These are phyloP conservation scores for Agastache rugosa DNA, from an alignment of 257 asterid species.

Conservation along the genomic window DNA sequence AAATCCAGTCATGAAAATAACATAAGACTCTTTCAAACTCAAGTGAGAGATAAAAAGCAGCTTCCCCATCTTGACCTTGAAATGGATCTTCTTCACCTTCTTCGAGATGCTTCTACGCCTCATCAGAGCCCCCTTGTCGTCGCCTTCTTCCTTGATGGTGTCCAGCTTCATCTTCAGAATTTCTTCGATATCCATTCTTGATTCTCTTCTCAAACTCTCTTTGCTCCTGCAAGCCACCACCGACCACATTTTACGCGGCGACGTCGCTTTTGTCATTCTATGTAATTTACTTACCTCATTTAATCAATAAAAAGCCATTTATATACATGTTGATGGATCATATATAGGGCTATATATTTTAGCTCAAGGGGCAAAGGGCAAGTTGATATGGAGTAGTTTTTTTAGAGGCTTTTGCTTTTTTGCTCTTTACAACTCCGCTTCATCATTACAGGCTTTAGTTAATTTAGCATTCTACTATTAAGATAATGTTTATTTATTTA, in stretches of 20 bases:
- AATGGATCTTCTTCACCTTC: constrained; percentile 53
- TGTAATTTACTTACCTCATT: not conserved
- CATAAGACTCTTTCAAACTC: constrained; percentile 64
- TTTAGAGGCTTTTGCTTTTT: constrained; percentile 19
- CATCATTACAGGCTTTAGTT: constrained; percentile 40
- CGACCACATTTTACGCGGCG: constrained; percentile 57
- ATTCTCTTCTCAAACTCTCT: constrained; percentile 46
- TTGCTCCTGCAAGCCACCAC: constrained; percentile 54
- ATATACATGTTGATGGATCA: not conserved
- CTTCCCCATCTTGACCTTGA: constrained; percentile 53
- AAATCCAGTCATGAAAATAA: constrained; percentile 66
- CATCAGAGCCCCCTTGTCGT: constrained; percentile 37
- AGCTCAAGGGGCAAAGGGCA: not conserved
- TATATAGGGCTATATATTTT: not conserved
- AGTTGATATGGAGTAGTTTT: not conserved
- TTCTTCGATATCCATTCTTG: constrained; percentile 60
- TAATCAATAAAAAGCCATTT: not conserved
- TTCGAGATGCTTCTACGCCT: constrained; percentile 36
- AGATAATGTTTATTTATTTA: not conserved
- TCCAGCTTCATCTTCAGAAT: constrained; percentile 77
- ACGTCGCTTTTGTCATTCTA: constrained; percentile 45
- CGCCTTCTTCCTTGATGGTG: constrained; percentile 68
- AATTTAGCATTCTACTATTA: constrained; percentile 27
- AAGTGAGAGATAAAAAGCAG: constrained; percentile 46
- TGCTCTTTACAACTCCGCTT: constrained; percentile 44